A percentile compares a stretch with the other conserved stretches of the same genome.
Evolutionary conservation across 1,284 basidiomycete species (phyloP).

Genomic region (Xerocomus minutiporus): DNA sequence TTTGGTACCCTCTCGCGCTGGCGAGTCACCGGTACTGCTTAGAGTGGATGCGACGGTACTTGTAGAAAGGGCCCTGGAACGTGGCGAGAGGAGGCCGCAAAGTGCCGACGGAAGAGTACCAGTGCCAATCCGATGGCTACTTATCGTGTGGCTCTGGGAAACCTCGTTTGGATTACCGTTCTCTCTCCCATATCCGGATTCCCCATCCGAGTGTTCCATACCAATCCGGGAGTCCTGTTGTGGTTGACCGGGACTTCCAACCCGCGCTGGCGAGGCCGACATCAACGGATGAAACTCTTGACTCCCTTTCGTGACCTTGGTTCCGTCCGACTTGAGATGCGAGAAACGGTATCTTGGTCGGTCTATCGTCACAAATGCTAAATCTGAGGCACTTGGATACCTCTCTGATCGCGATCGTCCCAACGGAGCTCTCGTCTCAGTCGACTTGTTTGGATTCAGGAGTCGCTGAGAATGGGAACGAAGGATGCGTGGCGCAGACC

Average conservation of each 20-base stretch:
- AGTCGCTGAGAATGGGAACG: constrained; percentile 34
- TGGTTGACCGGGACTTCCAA: not conserved
- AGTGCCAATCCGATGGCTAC: not conserved
- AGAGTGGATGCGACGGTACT: constrained; percentile 19
- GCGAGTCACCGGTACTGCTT: constrained; percentile 1
- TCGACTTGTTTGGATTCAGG: not conserved
- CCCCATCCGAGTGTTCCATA: not conserved
- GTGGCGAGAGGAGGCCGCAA: constrained; percentile 11
- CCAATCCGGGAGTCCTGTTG: not conserved
- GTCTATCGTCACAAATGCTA: constrained; percentile 27
- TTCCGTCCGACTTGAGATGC: constrained; percentile 14
- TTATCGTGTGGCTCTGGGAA: not conserved
- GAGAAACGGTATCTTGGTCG: constrained; percentile 26
- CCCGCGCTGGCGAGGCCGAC: not conserved
- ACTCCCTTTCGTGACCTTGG: not conserved
- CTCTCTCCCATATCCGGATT: not conserved
- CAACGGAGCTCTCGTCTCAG: constrained; percentile 11
- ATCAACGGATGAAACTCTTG: not conserved
- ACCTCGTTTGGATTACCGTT: not conserved
- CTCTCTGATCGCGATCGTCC: constrained; percentile 25
- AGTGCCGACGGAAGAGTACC: constrained; percentile 9
- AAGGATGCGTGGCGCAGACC: constrained; percentile 28
- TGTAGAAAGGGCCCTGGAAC: constrained; percentile 19
- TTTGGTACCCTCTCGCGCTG: not conserved
- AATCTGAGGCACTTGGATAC: constrained; percentile 25